Percentiles rank a stretch among this genome's conserved stretches.
These are phyloP conservation scores for Arthromyces matolae DNA, from an alignment of 768 basidiomycete species.

Conservation along the genomic window DNA sequence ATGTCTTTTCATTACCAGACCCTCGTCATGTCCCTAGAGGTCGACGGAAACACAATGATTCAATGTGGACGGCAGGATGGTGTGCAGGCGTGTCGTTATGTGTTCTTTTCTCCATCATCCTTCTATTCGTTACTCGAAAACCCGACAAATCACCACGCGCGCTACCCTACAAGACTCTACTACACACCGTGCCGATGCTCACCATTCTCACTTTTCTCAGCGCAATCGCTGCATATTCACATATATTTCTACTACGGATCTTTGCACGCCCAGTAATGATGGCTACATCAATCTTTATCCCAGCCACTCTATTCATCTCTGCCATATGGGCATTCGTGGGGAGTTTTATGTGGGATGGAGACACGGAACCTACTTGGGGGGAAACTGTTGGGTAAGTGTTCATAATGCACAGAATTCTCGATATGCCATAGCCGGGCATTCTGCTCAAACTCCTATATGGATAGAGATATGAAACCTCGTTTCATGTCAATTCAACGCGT, in stretches of 20 bases:
- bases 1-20: constrained; percentile 76
- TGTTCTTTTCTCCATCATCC: constrained; percentile 58
- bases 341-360: constrained; percentile 61
- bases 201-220: constrained; percentile 69
- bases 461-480: background rate
- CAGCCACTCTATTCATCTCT: constrained; percentile 68
- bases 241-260: constrained; percentile 71
- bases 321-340: constrained; percentile 80
- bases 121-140: constrained; percentile 56
- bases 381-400: constrained; percentile 72
- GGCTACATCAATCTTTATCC: constrained; percentile 71
- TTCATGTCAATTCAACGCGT: background rate
- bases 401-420: too few species aligned
- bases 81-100: constrained; percentile 55
- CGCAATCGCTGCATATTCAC: constrained; percentile 67
- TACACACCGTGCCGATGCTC: constrained; percentile 76
- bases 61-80: constrained; percentile 68
- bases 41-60: constrained; percentile 72
- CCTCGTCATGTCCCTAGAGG: constrained; percentile 61
- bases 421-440: too few species aligned
- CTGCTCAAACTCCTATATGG: constrained; percentile 14
- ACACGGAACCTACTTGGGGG: constrained; percentile 68
- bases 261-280: constrained; percentile 85
- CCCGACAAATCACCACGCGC: constrained; percentile 36
- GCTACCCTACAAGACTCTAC: constrained; percentile 64